phyloP scores from a whole-genome alignment of 352 stramenopile species.

The Globisporangium apiculatum region DNA sequence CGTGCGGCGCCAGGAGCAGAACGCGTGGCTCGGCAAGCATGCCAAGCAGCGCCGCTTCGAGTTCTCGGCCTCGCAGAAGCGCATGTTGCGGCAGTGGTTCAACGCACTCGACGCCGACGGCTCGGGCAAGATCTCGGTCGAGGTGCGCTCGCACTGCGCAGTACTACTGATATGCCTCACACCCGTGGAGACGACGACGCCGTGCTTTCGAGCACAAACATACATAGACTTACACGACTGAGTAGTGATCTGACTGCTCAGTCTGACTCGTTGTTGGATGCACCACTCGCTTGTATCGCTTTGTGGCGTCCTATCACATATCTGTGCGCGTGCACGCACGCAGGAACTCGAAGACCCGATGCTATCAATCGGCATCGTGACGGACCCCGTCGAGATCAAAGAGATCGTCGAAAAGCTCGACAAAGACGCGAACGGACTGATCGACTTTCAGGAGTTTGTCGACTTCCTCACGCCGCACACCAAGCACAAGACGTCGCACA shows the following conservation, averaged over 20 bases:
- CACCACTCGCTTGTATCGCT: no score
- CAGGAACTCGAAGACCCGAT: slow-evolving; percentile 70
- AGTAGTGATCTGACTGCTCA: no score
- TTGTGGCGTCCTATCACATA: no score
- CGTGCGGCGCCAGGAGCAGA: slow-evolving; percentile 52
- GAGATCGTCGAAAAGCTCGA: slow-evolving; percentile 54
- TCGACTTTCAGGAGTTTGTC: slow-evolving; percentile 79
- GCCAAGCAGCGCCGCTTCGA: slow-evolving; percentile 53
- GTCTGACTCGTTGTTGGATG: no score
- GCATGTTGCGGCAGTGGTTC: slow-evolving; percentile 76
- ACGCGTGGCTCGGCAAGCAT: slow-evolving; percentile 58
- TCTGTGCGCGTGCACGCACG: no score
- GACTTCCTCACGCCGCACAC: slow-evolving; percentile 61
- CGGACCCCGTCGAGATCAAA: slow-evolving; percentile 51
- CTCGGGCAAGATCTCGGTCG: slow-evolving; percentile 66
- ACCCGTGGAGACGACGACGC: no score
- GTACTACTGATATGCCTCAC: not conserved
- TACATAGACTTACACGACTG: no score
- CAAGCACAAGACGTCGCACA: slow-evolving; percentile 22
- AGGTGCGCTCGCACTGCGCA: slow-evolving; percentile 16
- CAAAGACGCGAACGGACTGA: slow-evolving; percentile 62
- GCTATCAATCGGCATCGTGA: slow-evolving; percentile 73
- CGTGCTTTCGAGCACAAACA: no score
- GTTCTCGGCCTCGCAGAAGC: slow-evolving; percentile 66
- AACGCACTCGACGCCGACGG: slow-evolving; percentile 57